Evolutionary conservation across 2,329 filamentous ascomycete species (phyloP).

Genomic region (Lachnellula arida): DNA sequence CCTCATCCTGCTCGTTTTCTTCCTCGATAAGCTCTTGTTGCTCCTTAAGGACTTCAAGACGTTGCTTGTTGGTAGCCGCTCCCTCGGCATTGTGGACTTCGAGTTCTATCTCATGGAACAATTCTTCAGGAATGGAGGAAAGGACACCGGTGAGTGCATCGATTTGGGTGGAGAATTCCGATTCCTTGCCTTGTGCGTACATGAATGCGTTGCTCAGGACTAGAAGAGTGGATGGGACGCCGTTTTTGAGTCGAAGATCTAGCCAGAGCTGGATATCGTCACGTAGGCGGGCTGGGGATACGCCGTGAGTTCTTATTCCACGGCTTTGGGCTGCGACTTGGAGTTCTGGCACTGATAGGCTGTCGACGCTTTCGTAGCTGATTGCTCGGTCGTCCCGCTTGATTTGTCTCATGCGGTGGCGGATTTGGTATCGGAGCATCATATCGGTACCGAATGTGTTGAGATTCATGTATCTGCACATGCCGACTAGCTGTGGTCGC

Average conservation of each 20-base stretch:
- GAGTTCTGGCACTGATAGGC: constrained; percentile 85
- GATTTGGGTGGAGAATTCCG: constrained; percentile 82
- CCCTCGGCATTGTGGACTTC: constrained; percentile 97
- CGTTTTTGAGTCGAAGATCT: constrained; percentile 85
- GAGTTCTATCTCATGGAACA: constrained; percentile 99
- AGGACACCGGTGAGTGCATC: constrained; percentile 89
- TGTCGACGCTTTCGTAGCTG: constrained; percentile 87
- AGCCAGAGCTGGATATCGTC: constrained; percentile 93
- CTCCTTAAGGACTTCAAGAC: constrained; percentile 95
- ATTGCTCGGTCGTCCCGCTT: constrained; percentile 97
- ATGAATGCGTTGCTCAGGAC: constrained; percentile 97
- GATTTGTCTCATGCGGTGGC: constrained; percentile 98
- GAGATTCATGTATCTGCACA: constrained; percentile 98
- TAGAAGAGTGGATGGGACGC: constrained; percentile 91
- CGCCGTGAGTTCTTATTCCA: constrained; percentile 86
- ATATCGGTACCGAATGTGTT: constrained; percentile 96
- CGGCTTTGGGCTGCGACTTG: constrained; percentile 89
- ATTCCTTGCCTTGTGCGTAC: constrained; percentile 81
- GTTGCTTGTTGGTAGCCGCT: constrained; percentile 97
- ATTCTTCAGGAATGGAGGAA: constrained; percentile 91
- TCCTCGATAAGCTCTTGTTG: constrained; percentile 98
- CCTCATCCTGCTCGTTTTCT: constrained; percentile 86
- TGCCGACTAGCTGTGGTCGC: constrained; percentile 89
- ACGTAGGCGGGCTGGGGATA: constrained; percentile 81
- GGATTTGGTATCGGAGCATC: constrained; percentile 95